Evolutionary conservation across 2,329 filamentous ascomycete genomes (phyloP).

Genomic region (Cylindrodendrum hubeiense): DNA sequence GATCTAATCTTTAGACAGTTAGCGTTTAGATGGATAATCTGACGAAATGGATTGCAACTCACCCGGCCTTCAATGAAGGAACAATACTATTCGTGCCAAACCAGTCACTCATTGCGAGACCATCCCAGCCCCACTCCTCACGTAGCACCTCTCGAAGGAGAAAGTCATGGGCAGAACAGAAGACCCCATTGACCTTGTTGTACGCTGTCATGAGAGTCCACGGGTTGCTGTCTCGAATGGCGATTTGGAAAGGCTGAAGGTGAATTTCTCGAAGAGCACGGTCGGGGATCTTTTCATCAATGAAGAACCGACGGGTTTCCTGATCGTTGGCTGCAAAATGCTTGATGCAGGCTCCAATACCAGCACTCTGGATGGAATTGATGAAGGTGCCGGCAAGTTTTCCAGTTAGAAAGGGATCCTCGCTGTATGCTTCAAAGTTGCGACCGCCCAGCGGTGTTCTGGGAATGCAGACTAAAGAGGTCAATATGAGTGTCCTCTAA

Average conservation of each 20-base stretch:
- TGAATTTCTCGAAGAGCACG: slow-evolving; percentile 49
- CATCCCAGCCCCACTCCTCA: slow-evolving; percentile 58
- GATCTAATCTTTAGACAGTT: slow-evolving; percentile 6
- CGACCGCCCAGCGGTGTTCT: slow-evolving; percentile 52
- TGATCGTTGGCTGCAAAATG: slow-evolving; percentile 56
- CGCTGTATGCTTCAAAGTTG: slow-evolving; percentile 55
- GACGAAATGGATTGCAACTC: not conserved
- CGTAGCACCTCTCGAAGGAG: slow-evolving; percentile 55
- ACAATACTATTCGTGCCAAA: slow-evolving; percentile 44
- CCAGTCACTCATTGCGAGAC: slow-evolving; percentile 61
- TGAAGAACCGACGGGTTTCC: slow-evolving; percentile 26
- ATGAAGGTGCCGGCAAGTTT: slow-evolving; percentile 46
- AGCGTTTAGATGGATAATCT: not conserved
- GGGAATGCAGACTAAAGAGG: slow-evolving; percentile 18
- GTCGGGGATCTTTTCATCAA: slow-evolving; percentile 28
- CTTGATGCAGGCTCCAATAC: slow-evolving; percentile 55
- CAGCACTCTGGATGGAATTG: slow-evolving; percentile 51
- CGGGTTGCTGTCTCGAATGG: slow-evolving; percentile 53
- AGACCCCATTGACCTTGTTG: slow-evolving; percentile 57
- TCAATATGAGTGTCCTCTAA: not conserved
- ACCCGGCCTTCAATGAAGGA: slow-evolving; percentile 45
- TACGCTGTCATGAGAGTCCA: slow-evolving; percentile 58
- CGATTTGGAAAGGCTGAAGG: slow-evolving; percentile 56
- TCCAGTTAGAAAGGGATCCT: slow-evolving; percentile 55
- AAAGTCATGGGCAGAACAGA: slow-evolving; percentile 53